Base-by-base conservation (phyloP, 2,329 filamentous ascomycete genomes). In the Lizonia empirigonia region DNA sequence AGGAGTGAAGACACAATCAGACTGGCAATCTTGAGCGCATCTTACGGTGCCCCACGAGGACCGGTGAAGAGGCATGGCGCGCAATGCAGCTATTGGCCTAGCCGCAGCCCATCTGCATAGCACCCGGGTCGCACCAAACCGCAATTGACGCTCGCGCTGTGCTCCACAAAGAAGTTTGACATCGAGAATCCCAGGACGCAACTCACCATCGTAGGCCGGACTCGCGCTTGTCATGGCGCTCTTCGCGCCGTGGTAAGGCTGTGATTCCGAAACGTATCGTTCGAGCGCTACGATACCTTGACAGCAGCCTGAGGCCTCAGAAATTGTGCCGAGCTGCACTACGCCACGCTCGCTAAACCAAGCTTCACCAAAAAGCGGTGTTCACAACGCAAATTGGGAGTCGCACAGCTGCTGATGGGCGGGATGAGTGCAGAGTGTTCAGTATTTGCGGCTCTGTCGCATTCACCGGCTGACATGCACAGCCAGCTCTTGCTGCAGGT, bases 11-110 rank as follows among this genome's bases (percentile, higher is more conserved):
- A 64, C 56, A 56, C 60, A 51, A 59, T 48, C 53, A 55, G 53
- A 59, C 50, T 53, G 35, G 57, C 59, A 57, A 56, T 58, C 57
- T 58, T 52, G 59, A 53, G 59, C 55, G 50, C 64, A 64, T 61
- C 62, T 65, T 56, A 70, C 59, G 52, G 53, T 59, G 58, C 68
- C 67, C 69, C 68, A 65, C 69, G 58, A 62, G 44, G 58, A 71
- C 70, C 70, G 70, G 70, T 73, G 59, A 72, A 64, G 51, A 41
- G 58, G 49, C 32, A 52, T 33, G 47, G 56, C 56, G 58, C 47
- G 53, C 58, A 55, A 63, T 63, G 64, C 63, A 62, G 59, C 63
- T 64, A 68, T 67, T 68, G 68, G 65, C 51, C 55, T 65, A 70
- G 65, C 63, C 61, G 62, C 62, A 70, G 64, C 53, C 49, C 34